phyloP scores from a whole-genome alignment of 73 alveolate species.

The Paramecium pentaurelia region DNA sequence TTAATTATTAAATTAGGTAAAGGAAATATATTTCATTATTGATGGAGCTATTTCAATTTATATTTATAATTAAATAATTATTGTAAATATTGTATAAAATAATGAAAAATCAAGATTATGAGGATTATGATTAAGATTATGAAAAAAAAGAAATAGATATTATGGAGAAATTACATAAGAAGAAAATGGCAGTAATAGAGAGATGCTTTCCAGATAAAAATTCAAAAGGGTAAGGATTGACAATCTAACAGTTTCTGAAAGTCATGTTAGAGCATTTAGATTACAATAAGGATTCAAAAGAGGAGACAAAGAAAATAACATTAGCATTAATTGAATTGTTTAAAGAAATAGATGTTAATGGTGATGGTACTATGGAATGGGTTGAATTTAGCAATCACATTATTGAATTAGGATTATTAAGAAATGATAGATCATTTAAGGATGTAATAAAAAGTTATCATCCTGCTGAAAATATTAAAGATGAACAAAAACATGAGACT shows the following conservation, averaged over 20 bases:
- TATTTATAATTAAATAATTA: not conserved
- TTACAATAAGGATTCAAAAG: slow-evolving; percentile 51
- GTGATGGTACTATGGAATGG: slow-evolving; percentile 95
- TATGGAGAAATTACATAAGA: slow-evolving; percentile 53
- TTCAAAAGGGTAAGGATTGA: slow-evolving; percentile 44
- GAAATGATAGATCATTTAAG: slow-evolving; percentile 89
- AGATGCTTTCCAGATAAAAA: slow-evolving; percentile 38
- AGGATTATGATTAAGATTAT: not conserved
- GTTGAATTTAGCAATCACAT: slow-evolving; percentile 96
- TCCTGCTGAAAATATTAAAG: slow-evolving; percentile 80
- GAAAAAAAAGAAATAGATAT: slow-evolving; percentile 52
- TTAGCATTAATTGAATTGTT: slow-evolving; percentile 89
- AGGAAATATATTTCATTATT: not conserved
- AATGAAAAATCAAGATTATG: not conserved
- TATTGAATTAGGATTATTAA: slow-evolving; percentile 93
- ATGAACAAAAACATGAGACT: slow-evolving; percentile 90
- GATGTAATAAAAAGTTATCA: slow-evolving; percentile 92
- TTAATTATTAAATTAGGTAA: not conserved
- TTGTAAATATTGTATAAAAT: not conserved
- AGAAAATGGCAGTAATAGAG: slow-evolving; percentile 54
- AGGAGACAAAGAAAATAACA: slow-evolving; percentile 78
- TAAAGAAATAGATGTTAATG: slow-evolving; percentile 95
- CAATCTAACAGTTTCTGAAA: slow-evolving; percentile 72
- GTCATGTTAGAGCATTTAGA: slow-evolving; percentile 94
- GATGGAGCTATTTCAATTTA: not conserved